A percentile compares a stretch with the other conserved stretches of the same genome.
Evolutionary conservation across 768 basidiomycete genomes (phyloP).

Genomic region (Dentipellis fragilis): DNA sequence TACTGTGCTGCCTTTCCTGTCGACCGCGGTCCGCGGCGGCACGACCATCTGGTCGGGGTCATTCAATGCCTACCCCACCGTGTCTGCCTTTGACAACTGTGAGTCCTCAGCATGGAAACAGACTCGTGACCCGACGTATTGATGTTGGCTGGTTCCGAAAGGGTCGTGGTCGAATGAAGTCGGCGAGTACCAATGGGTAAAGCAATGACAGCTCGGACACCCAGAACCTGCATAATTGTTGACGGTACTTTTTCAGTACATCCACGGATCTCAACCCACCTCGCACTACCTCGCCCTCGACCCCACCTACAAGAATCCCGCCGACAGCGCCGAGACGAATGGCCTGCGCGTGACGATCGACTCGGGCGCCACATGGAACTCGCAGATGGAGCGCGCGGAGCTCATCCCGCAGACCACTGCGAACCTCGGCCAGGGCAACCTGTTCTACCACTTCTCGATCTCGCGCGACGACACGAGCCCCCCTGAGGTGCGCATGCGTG

Average conservation of each 20-base stretch:
- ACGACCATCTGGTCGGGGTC: conserved; percentile 45
- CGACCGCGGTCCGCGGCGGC: conserved; percentile 31
- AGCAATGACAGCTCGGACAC: not conserved
- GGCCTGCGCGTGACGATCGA: conserved; percentile 49
- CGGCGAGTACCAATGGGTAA: conserved; percentile 48
- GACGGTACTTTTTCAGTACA: conserved; percentile 21
- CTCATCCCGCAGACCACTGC: conserved; percentile 32
- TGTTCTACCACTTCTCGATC: conserved; percentile 57
- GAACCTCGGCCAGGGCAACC: conserved; percentile 46
- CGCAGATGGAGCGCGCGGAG: conserved; percentile 27
- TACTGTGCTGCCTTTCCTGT: conserved; percentile 14
- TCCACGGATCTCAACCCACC: conserved; percentile 43
- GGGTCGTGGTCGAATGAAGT: conserved; percentile 50
- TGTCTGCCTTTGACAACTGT: conserved; percentile 45
- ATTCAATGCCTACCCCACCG: conserved; percentile 38
- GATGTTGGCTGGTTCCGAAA: conserved; percentile 11
- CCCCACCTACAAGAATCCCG: conserved; percentile 49
- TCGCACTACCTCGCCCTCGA: conserved; percentile 42
- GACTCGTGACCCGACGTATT: not conserved
- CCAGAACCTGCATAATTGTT: not conserved
- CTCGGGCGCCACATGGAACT: conserved; percentile 44
- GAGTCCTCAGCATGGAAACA: conserved; percentile 3
- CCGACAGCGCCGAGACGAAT: conserved; percentile 35
- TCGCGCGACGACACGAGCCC: conserved; percentile 37
- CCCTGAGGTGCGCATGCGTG: conserved; percentile 31